Conservation (phyloP, 2,329 filamentous ascomycete genomes). For the Botrytis aclada region DNA sequence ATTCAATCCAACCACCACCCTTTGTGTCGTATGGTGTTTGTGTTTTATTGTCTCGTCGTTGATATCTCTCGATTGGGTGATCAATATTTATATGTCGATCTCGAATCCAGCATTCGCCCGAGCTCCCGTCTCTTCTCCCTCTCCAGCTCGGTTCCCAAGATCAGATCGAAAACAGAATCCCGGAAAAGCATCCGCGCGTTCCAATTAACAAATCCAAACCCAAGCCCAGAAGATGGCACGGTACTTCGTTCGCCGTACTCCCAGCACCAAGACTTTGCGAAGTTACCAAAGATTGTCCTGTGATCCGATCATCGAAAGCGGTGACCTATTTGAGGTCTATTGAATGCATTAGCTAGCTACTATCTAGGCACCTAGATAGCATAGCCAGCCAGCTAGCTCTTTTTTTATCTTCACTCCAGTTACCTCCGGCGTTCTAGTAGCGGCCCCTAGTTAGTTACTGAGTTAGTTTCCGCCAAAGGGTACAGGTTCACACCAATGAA, state of each 20-base stretch:
- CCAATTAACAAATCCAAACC: background rate
- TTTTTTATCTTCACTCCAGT: background rate
- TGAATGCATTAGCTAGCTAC: background rate
- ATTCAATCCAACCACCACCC: background rate
- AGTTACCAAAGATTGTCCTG: background rate
- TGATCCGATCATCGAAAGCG: conserved; percentile 16
- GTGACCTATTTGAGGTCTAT: background rate
- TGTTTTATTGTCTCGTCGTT: background rate
- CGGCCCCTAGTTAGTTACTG: background rate
- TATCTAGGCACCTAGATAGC: background rate
- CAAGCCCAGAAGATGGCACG: background rate
- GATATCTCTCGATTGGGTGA: background rate
- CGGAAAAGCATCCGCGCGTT: background rate
- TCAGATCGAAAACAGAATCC: background rate
- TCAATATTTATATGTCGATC: background rate
- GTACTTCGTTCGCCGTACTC: background rate
- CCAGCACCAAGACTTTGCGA: background rate
- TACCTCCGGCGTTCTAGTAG: background rate
- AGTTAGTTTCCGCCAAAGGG: background rate
- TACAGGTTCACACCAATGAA: background rate
- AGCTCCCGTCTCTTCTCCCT: background rate
- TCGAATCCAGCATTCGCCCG: background rate
- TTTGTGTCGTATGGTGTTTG: background rate
- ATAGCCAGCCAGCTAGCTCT: background rate
- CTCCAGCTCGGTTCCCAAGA: too few relatives aligned